Evolutionary conservation across 345 rosid genomes (phyloP).

Genomic region (Theobroma cacao): DNA sequence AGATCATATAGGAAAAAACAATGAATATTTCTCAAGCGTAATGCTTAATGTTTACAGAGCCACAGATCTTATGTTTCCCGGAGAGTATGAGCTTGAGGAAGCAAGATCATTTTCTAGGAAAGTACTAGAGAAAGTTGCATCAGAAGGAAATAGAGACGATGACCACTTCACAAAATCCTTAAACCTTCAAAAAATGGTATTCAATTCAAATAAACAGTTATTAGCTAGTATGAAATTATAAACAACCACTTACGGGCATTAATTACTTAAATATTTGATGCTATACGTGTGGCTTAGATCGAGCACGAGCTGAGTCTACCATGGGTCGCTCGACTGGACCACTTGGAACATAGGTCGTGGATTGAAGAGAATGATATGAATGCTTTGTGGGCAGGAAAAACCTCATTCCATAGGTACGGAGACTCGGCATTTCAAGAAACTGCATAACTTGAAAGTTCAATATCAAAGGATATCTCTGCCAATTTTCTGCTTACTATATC

Average conservation of each 20-base stretch:
- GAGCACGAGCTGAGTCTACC: constrained; percentile 45
- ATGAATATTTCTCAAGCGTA: constrained; percentile 28
- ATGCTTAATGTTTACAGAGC: constrained; percentile 57
- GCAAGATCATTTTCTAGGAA: constrained; percentile 49
- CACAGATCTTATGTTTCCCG: constrained; percentile 55
- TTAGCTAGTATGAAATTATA: no score
- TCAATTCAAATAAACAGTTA: no score
- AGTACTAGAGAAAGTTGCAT: constrained; percentile 30
- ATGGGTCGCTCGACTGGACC: constrained; percentile 58
- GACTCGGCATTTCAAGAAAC: neutral
- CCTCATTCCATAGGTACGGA: constrained; percentile 46
- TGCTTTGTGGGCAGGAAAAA: constrained; percentile 44
- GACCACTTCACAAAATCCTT: neutral
- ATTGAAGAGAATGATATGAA: constrained; percentile 46
- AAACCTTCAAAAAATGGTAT: constrained; percentile 21
- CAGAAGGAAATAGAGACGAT: neutral
- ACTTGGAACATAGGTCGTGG: constrained; percentile 59
- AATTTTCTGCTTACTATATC: neutral
- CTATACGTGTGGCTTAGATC: constrained; percentile 26
- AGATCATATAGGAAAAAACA: constrained; percentile 29
- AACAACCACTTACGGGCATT: no score
- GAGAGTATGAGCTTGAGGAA: constrained; percentile 44
- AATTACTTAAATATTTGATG: neutral
- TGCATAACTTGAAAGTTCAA: no score
- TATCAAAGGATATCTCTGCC: no score